Evolutionary conservation across 768 basidiomycete species (phyloP).

Genomic region (Trametopsis cervina): DNA sequence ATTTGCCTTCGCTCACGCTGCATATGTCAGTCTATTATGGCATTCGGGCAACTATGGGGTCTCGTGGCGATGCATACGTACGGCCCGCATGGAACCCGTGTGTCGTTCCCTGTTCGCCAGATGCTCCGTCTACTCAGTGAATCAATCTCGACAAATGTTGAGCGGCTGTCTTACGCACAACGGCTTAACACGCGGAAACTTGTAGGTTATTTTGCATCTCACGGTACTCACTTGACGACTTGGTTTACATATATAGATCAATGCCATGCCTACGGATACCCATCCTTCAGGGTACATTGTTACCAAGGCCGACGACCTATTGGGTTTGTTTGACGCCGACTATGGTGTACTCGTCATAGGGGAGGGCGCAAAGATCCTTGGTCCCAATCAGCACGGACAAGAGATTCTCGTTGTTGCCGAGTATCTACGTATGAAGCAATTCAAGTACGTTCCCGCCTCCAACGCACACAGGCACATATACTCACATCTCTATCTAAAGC

Average conservation of each 20-base stretch:
- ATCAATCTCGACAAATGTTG: slow-evolving; percentile 73
- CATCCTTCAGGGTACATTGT: slow-evolving; percentile 77
- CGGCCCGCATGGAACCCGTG: slow-evolving; percentile 71
- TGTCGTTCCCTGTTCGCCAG: slow-evolving; percentile 79
- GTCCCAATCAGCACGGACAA: slow-evolving; percentile 64
- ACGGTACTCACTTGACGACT: too few species aligned
- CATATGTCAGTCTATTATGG: slow-evolving; percentile 56
- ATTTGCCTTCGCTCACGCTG: not conserved
- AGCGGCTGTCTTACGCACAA: slow-evolving; percentile 71
- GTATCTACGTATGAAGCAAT: slow-evolving; percentile 69
- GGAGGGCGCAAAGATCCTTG: slow-evolving; percentile 65
- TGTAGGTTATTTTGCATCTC: slow-evolving; percentile 32
- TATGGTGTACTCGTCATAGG: slow-evolving; percentile 67
- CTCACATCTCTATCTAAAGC: too few species aligned
- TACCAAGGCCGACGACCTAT: slow-evolving; percentile 72
- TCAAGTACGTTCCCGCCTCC: slow-evolving; percentile 58
- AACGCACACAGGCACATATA: too few species aligned
- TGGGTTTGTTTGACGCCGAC: slow-evolving; percentile 74
- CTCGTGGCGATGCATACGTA: slow-evolving; percentile 76
- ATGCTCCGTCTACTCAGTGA: slow-evolving; percentile 76
- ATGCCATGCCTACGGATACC: slow-evolving; percentile 55
- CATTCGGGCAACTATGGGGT: slow-evolving; percentile 77
- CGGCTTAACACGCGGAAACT: slow-evolving; percentile 71
- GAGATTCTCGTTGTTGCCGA: slow-evolving; percentile 76
- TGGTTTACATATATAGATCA: slow-evolving; percentile 48